Evolutionary conservation across 23 red algal genomes (phyloP).

Genomic region (Gracilariopsis chorda): DNA sequence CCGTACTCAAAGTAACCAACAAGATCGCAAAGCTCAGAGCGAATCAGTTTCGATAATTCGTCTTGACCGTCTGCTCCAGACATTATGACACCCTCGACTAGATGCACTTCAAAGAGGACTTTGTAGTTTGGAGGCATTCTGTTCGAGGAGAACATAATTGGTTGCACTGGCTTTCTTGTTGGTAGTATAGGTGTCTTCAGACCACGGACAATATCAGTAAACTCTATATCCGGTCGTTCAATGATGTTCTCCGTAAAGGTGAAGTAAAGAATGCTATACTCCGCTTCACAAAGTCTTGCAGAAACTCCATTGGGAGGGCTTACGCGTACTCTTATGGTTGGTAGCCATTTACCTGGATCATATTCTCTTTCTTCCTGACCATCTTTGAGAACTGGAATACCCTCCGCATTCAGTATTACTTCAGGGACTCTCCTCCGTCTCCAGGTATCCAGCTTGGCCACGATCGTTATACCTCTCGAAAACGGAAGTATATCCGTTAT

Average conservation of each 20-base stretch:
- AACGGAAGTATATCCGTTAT: constrained; percentile 35
- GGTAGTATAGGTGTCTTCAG: constrained; percentile 73
- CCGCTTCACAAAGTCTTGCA: constrained; percentile 79
- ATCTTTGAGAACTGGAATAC: constrained; percentile 71
- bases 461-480: constrained; percentile 19
- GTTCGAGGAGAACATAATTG: constrained; percentile 73
- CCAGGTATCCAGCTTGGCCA: constrained; percentile 79
- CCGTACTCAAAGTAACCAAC: constrained; percentile 73
- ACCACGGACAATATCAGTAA: constrained; percentile 75
- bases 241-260: constrained; percentile 79
- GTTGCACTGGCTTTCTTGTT: constrained; percentile 57
- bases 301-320: constrained; percentile 34
- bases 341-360: constrained; percentile 53
- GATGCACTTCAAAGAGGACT: constrained; percentile 62
- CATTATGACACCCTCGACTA: constrained; percentile 48
- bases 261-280: constrained; percentile 88
- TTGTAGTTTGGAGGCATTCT: constrained; percentile 71
- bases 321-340: constrained; percentile 56
- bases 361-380: constrained; percentile 59
- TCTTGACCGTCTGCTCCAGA: constrained; percentile 54
- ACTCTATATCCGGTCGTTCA: constrained; percentile 80
- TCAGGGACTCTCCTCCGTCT: constrained; percentile 60
- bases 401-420: constrained; percentile 60
- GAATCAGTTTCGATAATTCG: constrained; percentile 32
- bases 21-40: constrained; percentile 50